Evolutionary conservation across 768 basidiomycete species (phyloP).

Genomic region (Boletellus sp.): DNA sequence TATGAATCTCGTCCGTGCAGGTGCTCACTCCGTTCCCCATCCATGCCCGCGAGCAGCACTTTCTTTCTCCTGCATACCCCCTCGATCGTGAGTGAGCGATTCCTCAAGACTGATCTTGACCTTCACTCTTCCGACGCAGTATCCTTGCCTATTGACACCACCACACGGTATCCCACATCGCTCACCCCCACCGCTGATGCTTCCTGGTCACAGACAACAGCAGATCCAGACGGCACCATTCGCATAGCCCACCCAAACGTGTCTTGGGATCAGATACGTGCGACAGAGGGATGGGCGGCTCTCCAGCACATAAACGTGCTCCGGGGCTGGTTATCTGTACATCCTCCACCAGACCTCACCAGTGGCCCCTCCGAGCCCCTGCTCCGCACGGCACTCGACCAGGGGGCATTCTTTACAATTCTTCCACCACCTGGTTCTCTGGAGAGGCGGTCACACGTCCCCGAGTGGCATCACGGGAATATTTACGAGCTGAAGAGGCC

Average conservation of each 20-base stretch:
- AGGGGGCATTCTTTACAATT: slow-evolving; percentile 75
- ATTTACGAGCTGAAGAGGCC: slow-evolving; percentile 68
- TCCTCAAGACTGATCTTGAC: not conserved
- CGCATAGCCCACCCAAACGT: slow-evolving; percentile 62
- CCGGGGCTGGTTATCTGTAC: slow-evolving; percentile 57
- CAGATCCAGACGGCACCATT: slow-evolving; percentile 45
- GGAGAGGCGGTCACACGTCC: slow-evolving; percentile 21
- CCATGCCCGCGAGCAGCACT: slow-evolving; percentile 80
- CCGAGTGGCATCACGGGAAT: slow-evolving; percentile 79
- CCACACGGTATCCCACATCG: slow-evolving; percentile 56
- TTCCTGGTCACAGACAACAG: slow-evolving; percentile 49
- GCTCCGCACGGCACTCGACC: slow-evolving; percentile 58
- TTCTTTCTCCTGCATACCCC: slow-evolving; percentile 74
- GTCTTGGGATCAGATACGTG: slow-evolving; percentile 63
- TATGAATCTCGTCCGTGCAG: slow-evolving; percentile 32
- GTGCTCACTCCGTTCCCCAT: slow-evolving; percentile 82
- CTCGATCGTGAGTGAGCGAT: slow-evolving; percentile 47
- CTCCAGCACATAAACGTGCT: slow-evolving; percentile 78
- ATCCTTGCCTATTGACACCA: slow-evolving; percentile 9
- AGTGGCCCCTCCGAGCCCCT: slow-evolving; percentile 33
- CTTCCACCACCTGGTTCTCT: slow-evolving; percentile 42
- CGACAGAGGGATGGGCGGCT: slow-evolving; percentile 83
- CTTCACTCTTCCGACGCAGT: slow-evolving; percentile 7
- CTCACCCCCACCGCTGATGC: slow-evolving; percentile 39
- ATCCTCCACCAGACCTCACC: slow-evolving; percentile 36